Percentiles rank a stretch among this genome's conserved stretches.
phyloP scores from a whole-genome alignment of 1,139 yeast species.

The Hyphopichia wangnamkhiaoensis region DNA sequence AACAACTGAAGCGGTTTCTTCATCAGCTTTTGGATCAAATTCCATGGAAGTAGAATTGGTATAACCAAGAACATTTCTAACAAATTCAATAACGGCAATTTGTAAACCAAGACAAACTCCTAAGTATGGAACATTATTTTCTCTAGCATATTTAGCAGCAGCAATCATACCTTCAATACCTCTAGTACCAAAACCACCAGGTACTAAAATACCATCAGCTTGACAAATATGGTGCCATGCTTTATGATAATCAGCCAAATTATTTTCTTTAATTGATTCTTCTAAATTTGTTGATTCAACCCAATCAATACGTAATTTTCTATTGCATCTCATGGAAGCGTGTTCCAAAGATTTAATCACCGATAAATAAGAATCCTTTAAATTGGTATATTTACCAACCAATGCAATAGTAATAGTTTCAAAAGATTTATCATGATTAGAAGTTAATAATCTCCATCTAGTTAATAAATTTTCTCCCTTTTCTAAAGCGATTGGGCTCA shows the following conservation, averaged over 20 bases:
- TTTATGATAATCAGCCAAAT: slow-evolving; percentile 81
- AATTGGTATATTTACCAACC: slow-evolving; percentile 95
- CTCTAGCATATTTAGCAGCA: slow-evolving; percentile 98
- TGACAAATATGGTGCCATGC: slow-evolving; percentile 95
- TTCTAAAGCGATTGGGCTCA: slow-evolving; percentile 54
- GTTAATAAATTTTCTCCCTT: slow-evolving; percentile 70
- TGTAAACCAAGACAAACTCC: slow-evolving; percentile 99
- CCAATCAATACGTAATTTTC: slow-evolving; percentile 88
- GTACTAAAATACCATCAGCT: slow-evolving; percentile 96
- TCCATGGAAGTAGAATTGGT: slow-evolving; percentile 80
- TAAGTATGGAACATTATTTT: slow-evolving; percentile 86
- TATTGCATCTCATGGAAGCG: slow-evolving; percentile 85
- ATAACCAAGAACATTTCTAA: slow-evolving; percentile 75
- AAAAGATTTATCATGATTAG: slow-evolving; percentile 74
- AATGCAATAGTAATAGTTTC: slow-evolving; percentile 91
- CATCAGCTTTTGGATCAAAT: slow-evolving; percentile 64
- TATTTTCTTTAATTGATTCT: slow-evolving; percentile 59
- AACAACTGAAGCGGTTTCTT: slow-evolving; percentile 77
- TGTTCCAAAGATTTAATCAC: slow-evolving; percentile 96
- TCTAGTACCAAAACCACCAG: slow-evolving; percentile 97
- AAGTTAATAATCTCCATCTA: slow-evolving; percentile 81
- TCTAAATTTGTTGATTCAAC: slow-evolving; percentile 93
- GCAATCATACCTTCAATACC: slow-evolving; percentile 98
- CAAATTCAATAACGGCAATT: slow-evolving; percentile 93
- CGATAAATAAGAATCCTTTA: slow-evolving; percentile 92